Conservation (phyloP, 176 grass and related monocot genomes). For the Aegilops sharonensis region DNA sequence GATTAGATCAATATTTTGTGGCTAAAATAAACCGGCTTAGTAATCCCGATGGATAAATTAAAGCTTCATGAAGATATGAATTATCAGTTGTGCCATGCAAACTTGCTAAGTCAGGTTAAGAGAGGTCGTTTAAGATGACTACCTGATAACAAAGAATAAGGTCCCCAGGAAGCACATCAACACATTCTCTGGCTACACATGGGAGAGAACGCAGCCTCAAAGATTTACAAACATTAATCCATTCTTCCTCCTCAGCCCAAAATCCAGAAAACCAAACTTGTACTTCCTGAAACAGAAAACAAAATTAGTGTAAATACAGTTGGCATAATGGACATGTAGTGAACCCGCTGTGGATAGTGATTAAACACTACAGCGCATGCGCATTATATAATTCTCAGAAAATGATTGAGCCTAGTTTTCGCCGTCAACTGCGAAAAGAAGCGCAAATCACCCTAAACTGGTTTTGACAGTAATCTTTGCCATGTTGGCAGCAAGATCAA, state of each 20-base stretch:
- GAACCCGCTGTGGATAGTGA: not conserved
- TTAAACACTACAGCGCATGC: not conserved
- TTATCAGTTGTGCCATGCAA: no score
- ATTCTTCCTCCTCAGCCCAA: conserved; percentile 81
- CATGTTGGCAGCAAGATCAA: not conserved
- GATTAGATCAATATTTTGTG: no score
- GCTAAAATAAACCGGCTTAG: no score
- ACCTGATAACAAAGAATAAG: conserved; percentile 89
- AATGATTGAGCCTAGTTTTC: not conserved
- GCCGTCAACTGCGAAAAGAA: not conserved
- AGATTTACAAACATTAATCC: conserved; percentile 78
- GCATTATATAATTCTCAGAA: not conserved
- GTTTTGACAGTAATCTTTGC: not conserved
- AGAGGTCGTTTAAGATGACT: not conserved
- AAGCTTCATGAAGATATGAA: no score
- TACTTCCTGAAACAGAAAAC: conserved; percentile 53
- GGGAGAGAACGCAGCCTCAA: conserved; percentile 77
- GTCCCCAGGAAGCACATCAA: conserved; percentile 74
- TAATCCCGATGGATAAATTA: no score
- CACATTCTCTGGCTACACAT: conserved; percentile 68
- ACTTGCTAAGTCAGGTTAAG: not conserved
- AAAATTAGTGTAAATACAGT: not conserved
- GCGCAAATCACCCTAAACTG: not conserved
- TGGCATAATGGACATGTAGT: not conserved
- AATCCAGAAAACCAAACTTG: conserved; percentile 79